Conservation (phyloP, 1,284 basidiomycete genomes). For the Papiliotrema fonsecae region DNA sequence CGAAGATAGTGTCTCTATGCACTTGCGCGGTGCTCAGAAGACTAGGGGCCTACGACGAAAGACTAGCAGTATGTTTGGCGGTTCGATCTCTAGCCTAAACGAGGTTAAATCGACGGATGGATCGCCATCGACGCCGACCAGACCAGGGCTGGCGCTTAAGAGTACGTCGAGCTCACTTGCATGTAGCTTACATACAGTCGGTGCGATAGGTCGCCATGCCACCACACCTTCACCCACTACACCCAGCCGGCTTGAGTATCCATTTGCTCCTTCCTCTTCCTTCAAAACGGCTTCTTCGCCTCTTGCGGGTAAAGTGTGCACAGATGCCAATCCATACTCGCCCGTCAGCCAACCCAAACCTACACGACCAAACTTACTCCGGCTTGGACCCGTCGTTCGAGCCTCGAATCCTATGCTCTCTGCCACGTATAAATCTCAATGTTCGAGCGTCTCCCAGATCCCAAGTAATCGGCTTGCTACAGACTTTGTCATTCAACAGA, state of each 20-base stretch:
- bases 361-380: slow-evolving; percentile 5
- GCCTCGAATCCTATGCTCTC: slow-evolving; percentile 46
- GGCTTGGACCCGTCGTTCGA: slow-evolving; percentile 31
- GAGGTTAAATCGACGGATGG: slow-evolving; percentile 16
- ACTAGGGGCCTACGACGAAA: slow-evolving; percentile 43
- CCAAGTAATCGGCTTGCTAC: slow-evolving; percentile 16
- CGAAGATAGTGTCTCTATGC: slow-evolving; percentile 11
- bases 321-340: not conserved
- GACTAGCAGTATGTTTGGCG: slow-evolving; percentile 40
- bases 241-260: slow-evolving; percentile 19
- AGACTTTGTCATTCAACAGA: slow-evolving; percentile 68
- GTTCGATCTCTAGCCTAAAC: slow-evolving; percentile 34
- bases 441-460: slow-evolving; percentile 1
- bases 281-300: slow-evolving; percentile 12
- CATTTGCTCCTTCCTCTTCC: slow-evolving; percentile 26
- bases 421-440: slow-evolving; percentile 23
- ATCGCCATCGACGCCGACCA: slow-evolving; percentile 39
- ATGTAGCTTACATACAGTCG: slow-evolving; percentile 9
- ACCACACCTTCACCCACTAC: slow-evolving; percentile 34
- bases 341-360: slow-evolving; percentile 3
- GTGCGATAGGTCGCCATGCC: slow-evolving; percentile 18
- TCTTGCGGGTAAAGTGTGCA: not conserved
- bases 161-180: not conserved
- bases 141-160: slow-evolving; percentile 13
- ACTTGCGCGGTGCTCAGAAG: slow-evolving; percentile 18